phyloP scores from a whole-genome alignment of 805 yeast species.

The Schwanniomyces polymorphus region DNA sequence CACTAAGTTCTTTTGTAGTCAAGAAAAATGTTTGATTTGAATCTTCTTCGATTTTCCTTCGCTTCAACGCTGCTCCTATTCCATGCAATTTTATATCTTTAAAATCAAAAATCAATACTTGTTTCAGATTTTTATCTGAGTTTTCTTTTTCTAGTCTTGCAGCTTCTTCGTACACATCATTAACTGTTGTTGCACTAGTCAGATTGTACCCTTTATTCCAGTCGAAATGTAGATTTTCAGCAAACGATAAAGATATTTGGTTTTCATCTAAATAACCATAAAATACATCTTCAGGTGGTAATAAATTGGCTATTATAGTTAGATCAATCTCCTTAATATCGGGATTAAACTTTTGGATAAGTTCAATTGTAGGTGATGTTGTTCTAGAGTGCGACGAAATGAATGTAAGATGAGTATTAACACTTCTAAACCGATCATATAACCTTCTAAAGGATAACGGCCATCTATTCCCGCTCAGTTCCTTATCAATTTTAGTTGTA shows the following conservation, averaged over 20 bases:
- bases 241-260: slow-evolving; percentile 48
- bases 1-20: slow-evolving; percentile 41
- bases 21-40: slow-evolving; percentile 22
- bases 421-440: slow-evolving; percentile 18
- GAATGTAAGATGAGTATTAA: slow-evolving; percentile 42
- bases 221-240: slow-evolving; percentile 42
- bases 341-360: slow-evolving; percentile 29
- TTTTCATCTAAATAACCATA: slow-evolving; percentile 77
- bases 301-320: slow-evolving; percentile 57
- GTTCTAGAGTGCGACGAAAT: slow-evolving; percentile 34
- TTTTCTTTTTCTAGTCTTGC: slow-evolving; percentile 35
- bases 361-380: slow-evolving; percentile 29
- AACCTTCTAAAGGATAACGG: slow-evolving; percentile 12
- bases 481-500: background rate
- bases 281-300: slow-evolving; percentile 70
- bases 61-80: slow-evolving; percentile 29
- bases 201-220: slow-evolving; percentile 35
- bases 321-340: slow-evolving; percentile 51
- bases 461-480: slow-evolving; percentile 3
- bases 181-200: slow-evolving; percentile 26
- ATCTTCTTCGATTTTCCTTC: slow-evolving; percentile 8
- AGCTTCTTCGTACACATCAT: slow-evolving; percentile 59
- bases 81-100: slow-evolving; percentile 64
- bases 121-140: slow-evolving; percentile 36
- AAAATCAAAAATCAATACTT: slow-evolving; percentile 72